Percentiles rank a stretch among this genome's conserved stretches.
Evolutionary conservation across 2,329 filamentous ascomycete genomes (phyloP).

Genomic region (Exutisphaerella laricina): DNA sequence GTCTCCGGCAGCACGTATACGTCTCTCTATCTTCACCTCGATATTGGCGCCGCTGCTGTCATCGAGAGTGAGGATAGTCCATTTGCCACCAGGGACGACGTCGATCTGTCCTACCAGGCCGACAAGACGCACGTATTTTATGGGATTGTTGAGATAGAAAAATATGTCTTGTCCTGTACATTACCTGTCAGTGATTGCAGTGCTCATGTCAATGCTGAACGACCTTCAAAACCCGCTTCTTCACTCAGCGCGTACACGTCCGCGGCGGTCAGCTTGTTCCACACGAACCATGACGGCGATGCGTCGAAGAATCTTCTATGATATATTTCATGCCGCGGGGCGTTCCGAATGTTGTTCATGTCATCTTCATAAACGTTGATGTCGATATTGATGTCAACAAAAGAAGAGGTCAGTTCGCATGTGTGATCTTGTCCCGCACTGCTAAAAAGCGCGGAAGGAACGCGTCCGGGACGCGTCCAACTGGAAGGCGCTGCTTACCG

Average conservation of each 20-base stretch:
- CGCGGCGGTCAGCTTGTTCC: slow-evolving; percentile 55
- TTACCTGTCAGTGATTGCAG: neutral
- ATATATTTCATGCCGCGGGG: slow-evolving; percentile 37
- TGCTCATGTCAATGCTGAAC: neutral
- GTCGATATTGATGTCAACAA: slow-evolving; percentile 7
- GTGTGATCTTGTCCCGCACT: slow-evolving; percentile 6
- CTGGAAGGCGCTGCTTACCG: neutral
- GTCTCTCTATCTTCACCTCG: slow-evolving; percentile 49
- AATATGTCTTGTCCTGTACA: slow-evolving; percentile 49
- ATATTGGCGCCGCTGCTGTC: slow-evolving; percentile 56
- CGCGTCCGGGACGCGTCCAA: neutral
- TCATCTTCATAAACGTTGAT: slow-evolving; percentile 25
- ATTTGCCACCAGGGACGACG: slow-evolving; percentile 34
- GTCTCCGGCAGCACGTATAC: slow-evolving; percentile 7
- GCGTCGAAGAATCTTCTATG: slow-evolving; percentile 55
- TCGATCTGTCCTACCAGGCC: slow-evolving; percentile 42
- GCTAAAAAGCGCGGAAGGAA: too few relatives aligned
- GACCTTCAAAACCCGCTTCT: slow-evolving; percentile 47
- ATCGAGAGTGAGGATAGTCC: slow-evolving; percentile 51
- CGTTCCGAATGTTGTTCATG: slow-evolving; percentile 30
- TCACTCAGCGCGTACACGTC: slow-evolving; percentile 51
- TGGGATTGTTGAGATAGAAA: slow-evolving; percentile 51
- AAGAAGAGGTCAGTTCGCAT: slow-evolving; percentile 5
- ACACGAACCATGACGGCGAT: slow-evolving; percentile 57
- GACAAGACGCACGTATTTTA: slow-evolving; percentile 44